Conservation (phyloP, 2,329 filamentous ascomycete genomes). For the Graphium sp. region DNA sequence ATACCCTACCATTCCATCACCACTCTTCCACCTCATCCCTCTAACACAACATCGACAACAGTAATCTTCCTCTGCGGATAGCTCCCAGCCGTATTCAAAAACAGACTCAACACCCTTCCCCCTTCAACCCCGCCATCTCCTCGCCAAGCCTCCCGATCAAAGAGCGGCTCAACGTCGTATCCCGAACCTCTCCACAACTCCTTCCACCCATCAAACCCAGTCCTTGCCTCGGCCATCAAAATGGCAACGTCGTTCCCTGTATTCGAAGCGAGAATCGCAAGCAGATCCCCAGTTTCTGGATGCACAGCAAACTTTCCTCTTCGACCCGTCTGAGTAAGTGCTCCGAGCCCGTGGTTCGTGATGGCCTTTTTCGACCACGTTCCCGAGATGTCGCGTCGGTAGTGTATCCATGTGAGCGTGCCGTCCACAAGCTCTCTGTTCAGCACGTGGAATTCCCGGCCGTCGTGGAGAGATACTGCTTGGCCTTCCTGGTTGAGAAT, state of each 20-base stretch:
- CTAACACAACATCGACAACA: constrained; percentile 3
- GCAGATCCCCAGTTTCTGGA: constrained; percentile 5
- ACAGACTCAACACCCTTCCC: constrained; percentile 5
- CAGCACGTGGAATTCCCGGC: constrained; percentile 7
- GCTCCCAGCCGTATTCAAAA: constrained; percentile 3
- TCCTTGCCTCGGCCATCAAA: constrained; percentile 4
- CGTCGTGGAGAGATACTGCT: constrained; percentile 5
- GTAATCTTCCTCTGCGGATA: constrained; percentile 5
- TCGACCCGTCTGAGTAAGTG: constrained; percentile 6
- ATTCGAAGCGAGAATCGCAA: constrained; percentile 7
- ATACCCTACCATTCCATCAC: too few relatives aligned
- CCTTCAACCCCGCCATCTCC: constrained; percentile 2
- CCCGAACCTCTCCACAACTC: constrained; percentile 4
- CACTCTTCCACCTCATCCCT: constrained; percentile 1
- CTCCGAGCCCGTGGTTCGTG: constrained; percentile 3
- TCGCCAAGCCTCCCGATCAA: constrained; percentile 5
- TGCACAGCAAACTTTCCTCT: constrained; percentile 8
- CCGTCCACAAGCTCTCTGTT: constrained; percentile 7
- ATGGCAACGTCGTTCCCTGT: constrained; percentile 5
- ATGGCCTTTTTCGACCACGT: constrained; percentile 6
- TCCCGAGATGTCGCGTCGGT: constrained; percentile 5
- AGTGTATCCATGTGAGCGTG: constrained; percentile 7
- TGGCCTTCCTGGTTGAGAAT: constrained; percentile 10
- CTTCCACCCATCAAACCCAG: constrained; percentile 5
- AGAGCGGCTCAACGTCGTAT: constrained; percentile 6